These are phyloP conservation scores for Solanum rostratum DNA, from an alignment of 257 asterid species.

Conservation along the genomic window DNA sequence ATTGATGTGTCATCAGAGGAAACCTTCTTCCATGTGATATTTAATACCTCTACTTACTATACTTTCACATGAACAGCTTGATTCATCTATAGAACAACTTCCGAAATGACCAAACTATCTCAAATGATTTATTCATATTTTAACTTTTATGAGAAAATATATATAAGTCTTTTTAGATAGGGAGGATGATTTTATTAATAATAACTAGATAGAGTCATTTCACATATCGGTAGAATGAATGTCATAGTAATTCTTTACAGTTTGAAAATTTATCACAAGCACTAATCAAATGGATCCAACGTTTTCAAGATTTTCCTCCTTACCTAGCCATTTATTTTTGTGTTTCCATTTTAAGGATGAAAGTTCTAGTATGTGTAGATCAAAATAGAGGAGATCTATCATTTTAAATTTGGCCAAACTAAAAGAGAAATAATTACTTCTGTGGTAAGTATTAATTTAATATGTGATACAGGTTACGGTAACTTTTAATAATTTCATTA, in stretches of 20 bases:
- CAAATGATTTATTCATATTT: too few species aligned
- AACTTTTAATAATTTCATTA: not conserved
- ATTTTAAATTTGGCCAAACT: not conserved
- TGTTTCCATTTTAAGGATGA: not conserved
- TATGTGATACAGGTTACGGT: not conserved
- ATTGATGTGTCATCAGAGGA: not conserved
- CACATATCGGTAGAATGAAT: not conserved
- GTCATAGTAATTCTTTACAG: not conserved
- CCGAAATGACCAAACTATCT: not conserved
- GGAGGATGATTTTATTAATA: not conserved
- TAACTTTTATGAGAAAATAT: not conserved
- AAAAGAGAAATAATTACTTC: not conserved
- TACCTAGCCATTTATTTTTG: not conserved
- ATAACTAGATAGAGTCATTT: too few species aligned
- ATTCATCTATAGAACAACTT: not conserved
- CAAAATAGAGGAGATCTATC: too few species aligned
- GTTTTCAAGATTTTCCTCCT: not conserved
- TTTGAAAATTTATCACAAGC: not conserved
- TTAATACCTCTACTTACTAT: too few species aligned
- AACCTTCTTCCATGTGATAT: not conserved
- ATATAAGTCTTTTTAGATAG: too few species aligned
- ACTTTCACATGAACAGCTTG: not conserved
- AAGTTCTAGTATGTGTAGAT: not conserved
- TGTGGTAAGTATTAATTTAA: not conserved
- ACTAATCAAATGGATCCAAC: too few species aligned